Evolutionary conservation across 2,329 filamentous ascomycete genomes (phyloP), one percentile per base, ranked within the genome.

Genomic region (Alternaria rosae): DNA sequence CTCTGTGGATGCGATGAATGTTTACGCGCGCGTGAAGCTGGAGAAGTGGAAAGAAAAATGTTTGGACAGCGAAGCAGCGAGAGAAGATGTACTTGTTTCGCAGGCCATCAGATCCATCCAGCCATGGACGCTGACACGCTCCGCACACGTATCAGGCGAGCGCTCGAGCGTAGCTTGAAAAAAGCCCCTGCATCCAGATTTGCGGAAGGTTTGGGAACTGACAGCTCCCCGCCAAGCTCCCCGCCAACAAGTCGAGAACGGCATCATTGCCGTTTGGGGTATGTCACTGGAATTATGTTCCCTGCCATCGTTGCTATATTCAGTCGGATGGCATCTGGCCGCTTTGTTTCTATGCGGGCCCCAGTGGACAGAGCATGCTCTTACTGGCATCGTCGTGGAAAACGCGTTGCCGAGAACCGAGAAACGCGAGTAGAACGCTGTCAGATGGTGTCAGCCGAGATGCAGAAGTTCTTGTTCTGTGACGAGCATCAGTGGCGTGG

Each of bases 41-140:
- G 58, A 48, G 61, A 61, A 51, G 60, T 62, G 54, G 45, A 32
- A 50, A 47, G 60, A 54, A 61, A 55, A 51, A 56, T 56, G 64
- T 69, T 69, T 69, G 62, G 63, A 65, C 54, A 62, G 57, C 55
- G 53, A 66, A 60, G 64, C 51, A 66, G 57, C 65, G 65, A 57
- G 57, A 61, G 56, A 59, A 65, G 64, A 65, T 59, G 65, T 71
- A 68, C 61, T 73, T 73, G 73, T 74, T 75, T 73, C 70, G 66
- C 53, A 64, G 63, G 51, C 61, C 53, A 65, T 28, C 53, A 51
- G 60, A 61, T 41, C 32, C 17, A 51, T 58, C 60, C 62, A 63
- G 61, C 63, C 44, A 47, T 57, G 13, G 30, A 35, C 47, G 47
- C 64, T 61, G 64, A 66, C 66, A 65, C 54, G 57, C 58, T 54